A percentile compares a stretch with the other conserved stretches of the same genome.
phyloP scores from a whole-genome alignment of 257 asterid species.

The Cordia subcordata region DNA sequence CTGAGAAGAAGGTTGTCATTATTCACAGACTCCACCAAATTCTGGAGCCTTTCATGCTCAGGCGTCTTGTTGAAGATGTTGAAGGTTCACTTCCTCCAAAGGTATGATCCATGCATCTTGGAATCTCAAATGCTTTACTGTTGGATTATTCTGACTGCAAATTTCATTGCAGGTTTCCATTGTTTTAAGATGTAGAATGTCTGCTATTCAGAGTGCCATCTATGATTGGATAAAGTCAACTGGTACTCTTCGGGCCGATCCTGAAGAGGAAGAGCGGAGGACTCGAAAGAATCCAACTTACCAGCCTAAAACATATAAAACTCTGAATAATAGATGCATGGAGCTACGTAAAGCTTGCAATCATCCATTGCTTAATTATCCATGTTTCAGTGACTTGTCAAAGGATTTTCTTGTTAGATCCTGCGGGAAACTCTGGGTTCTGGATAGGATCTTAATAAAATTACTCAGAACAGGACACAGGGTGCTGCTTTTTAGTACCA shows the following conservation, averaged over 20 bases:
- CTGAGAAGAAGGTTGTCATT: constrained; percentile 94
- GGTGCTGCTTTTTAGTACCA: constrained; percentile 93
- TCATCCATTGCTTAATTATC: constrained; percentile 94
- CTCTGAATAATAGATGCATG: constrained; percentile 91
- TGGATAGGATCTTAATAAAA: constrained; percentile 84
- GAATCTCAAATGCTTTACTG: constrained; percentile 5
- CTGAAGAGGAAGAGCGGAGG: constrained; percentile 86
- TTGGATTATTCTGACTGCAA: constrained; percentile 24
- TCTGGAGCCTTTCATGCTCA: constrained; percentile 98
- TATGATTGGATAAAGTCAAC: constrained; percentile 98
- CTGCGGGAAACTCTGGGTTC: constrained; percentile 93
- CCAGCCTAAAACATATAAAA: constrained; percentile 75
- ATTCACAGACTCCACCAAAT: constrained; percentile 98
- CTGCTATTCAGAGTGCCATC: constrained; percentile 88
- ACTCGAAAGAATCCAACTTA: constrained; percentile 66
- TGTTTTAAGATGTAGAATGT: constrained; percentile 92
- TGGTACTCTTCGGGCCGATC: constrained; percentile 92
- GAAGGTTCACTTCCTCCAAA: constrained; percentile 99
- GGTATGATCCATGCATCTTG: constrained; percentile 39
- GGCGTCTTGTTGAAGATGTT: constrained; percentile 99
- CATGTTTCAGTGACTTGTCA: constrained; percentile 76
- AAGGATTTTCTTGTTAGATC: constrained; percentile 96
- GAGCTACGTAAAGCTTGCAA: constrained; percentile 96
- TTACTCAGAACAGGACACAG: constrained; percentile 94
- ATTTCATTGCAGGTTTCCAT: constrained; percentile 79